Conservation (phyloP, 2,329 filamentous ascomycete genomes). For the Trichoderma sp. region DNA sequence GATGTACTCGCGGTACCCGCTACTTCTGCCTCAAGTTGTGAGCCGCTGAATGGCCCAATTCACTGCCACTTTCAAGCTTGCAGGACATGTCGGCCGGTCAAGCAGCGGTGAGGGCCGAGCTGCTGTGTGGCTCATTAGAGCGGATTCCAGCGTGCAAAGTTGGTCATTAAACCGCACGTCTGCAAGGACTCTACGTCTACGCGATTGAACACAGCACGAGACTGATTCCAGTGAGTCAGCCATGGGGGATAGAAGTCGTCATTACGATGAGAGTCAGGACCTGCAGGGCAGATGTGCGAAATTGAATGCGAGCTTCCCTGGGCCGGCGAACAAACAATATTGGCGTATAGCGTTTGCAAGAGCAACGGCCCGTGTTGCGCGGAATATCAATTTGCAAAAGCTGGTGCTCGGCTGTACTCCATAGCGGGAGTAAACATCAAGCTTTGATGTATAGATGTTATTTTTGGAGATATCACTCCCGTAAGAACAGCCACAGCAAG, state of each 20-base stretch:
- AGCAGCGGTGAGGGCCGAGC: slow-evolving; percentile 19
- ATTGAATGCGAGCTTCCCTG: slow-evolving; percentile 3
- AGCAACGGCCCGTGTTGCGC: neutral
- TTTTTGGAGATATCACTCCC: neutral
- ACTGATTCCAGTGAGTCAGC: neutral
- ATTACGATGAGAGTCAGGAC: slow-evolving; percentile 18
- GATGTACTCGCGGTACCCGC: slow-evolving; percentile 2
- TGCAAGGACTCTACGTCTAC: neutral
- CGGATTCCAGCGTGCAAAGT: neutral
- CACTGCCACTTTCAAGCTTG: neutral
- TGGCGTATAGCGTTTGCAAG: neutral
- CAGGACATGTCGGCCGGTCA: neutral
- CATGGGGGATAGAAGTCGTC: neutral
- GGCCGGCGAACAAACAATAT: neutral
- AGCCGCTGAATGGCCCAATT: neutral
- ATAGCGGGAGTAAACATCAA: neutral
- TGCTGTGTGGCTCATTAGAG: slow-evolving; percentile 12
- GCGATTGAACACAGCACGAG: neutral
- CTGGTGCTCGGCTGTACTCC: neutral
- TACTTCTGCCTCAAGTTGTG: neutral
- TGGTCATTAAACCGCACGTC: neutral
- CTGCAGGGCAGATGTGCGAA: slow-evolving; percentile 16
- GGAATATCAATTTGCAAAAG: neutral
- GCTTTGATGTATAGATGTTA: neutral
- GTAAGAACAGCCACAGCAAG: neutral